Evolutionary conservation across 2,329 filamentous ascomycete genomes (phyloP).

Genomic region (Sporothrix sp.): DNA sequence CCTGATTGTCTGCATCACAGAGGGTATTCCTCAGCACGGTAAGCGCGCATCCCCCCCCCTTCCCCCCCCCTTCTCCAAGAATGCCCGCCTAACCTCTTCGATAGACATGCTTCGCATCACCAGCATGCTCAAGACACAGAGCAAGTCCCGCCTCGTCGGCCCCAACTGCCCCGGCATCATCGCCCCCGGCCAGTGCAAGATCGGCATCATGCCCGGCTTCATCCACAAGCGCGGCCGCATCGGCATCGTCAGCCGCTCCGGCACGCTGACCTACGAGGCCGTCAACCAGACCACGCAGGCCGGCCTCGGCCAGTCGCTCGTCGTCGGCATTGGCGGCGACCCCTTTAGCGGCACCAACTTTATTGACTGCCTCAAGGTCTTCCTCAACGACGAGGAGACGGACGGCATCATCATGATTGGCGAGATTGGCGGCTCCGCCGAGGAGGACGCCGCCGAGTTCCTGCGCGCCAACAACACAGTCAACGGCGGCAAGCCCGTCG

Average conservation of each 20-base stretch:
- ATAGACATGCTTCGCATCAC: constrained; percentile 98
- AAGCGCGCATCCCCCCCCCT: constrained; percentile 26
- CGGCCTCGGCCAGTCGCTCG: constrained; percentile 93
- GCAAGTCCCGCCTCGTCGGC: constrained; percentile 91
- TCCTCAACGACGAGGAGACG: constrained; percentile 90
- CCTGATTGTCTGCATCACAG: constrained; percentile 93
- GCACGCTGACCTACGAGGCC: constrained; percentile 97
- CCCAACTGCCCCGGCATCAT: constrained; percentile 99
- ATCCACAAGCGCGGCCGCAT: constrained; percentile 99
- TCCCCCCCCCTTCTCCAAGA: neutral
- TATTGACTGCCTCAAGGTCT: constrained; percentile 97
- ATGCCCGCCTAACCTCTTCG: constrained; percentile 11
- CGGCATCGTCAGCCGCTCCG: constrained; percentile 95
- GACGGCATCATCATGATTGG: constrained; percentile 99
- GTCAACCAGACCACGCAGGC: constrained; percentile 99
- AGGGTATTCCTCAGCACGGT: constrained; percentile 97
- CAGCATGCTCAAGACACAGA: constrained; percentile 93
- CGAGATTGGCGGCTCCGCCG: constrained; percentile 93
- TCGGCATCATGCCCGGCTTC: constrained; percentile 99
- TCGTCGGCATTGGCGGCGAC: constrained; percentile 96
- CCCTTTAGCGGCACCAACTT: constrained; percentile 99
- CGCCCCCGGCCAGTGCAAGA: constrained; percentile 93
- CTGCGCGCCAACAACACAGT: constrained; percentile 82
- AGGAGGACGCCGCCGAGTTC: constrained; percentile 97
- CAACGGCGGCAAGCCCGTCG: constrained; percentile 81